phyloP scores from a whole-genome alignment of 768 basidiomycete genomes.

The Rhodotorula paludigena region DNA sequence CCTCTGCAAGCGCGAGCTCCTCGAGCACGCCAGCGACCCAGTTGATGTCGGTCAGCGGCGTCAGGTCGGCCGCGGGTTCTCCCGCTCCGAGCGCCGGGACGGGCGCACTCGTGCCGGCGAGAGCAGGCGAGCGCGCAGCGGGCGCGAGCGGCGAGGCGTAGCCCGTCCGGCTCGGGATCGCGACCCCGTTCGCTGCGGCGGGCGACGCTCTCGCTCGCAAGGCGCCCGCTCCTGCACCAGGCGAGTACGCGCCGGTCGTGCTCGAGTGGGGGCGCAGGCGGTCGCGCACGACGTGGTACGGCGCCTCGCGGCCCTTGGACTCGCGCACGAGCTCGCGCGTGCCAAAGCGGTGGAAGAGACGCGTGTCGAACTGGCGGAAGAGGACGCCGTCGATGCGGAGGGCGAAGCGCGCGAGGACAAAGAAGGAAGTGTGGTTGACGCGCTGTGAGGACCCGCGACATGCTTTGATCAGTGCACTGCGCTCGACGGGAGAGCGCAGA shows the following conservation, averaged over 20 bases:
- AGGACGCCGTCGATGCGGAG: constrained; percentile 91
- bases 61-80: constrained; percentile 53
- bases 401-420: constrained; percentile 84
- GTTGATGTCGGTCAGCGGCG: constrained; percentile 77
- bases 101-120: not conserved
- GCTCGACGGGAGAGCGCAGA: not conserved
- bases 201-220: too few species aligned
- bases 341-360: constrained; percentile 78
- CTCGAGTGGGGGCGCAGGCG: too few species aligned
- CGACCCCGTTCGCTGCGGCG: not conserved
- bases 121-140: not conserved
- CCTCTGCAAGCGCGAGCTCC: constrained; percentile 13
- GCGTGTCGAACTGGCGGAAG: constrained; percentile 81
- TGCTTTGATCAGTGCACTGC: not conserved
- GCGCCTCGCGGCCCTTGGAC: constrained; percentile 81
- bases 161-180: not conserved
- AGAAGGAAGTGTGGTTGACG: constrained; percentile 93
- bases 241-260: too few species aligned
- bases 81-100: not conserved
- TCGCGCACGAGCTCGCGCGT: constrained; percentile 66
- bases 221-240: too few species aligned
- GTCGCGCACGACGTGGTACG: constrained; percentile 71
- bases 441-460: constrained; percentile 54
- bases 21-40: constrained; percentile 64
- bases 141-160: not conserved